Evolutionary conservation across 305 asterid genomes (phyloP).

Genomic region (Andrographis paniculata): DNA sequence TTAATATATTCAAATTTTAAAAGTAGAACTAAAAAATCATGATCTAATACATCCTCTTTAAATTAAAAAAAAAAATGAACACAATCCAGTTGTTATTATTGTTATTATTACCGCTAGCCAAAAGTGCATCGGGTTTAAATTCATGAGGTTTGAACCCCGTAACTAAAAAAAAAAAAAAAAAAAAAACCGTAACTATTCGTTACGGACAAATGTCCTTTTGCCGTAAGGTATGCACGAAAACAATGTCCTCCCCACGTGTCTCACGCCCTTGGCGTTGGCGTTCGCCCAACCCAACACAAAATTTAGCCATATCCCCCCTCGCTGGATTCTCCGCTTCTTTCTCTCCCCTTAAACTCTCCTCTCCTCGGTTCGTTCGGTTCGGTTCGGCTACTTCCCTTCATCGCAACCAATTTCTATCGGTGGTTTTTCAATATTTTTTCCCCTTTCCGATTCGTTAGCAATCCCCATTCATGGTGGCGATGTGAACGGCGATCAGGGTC

Average conservation of each 20-base stretch:
- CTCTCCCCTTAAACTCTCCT: background rate
- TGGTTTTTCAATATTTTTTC: background rate
- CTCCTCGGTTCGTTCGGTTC: background rate
- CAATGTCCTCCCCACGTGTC: background rate
- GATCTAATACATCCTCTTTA: too few relatives aligned
- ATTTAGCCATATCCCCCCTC: background rate
- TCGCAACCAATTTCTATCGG: background rate
- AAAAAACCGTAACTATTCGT: too few relatives aligned
- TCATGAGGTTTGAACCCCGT: too few relatives aligned
- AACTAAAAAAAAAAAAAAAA: background rate
- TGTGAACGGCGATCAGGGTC: background rate
- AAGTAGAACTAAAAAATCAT: too few relatives aligned
- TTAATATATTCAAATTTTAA: too few relatives aligned
- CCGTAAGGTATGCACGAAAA: too few relatives aligned
- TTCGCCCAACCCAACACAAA: too few relatives aligned
- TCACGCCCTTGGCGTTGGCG: background rate
- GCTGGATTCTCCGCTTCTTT: background rate
- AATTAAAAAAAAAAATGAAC: too few relatives aligned
- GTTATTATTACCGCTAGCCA: too few relatives aligned
- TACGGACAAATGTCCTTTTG: too few relatives aligned
- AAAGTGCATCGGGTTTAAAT: too few relatives aligned
- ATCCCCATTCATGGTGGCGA: background rate
- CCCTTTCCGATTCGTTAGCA: background rate
- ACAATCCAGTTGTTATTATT: too few relatives aligned
- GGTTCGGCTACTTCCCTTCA: background rate